phyloP scores from a whole-genome alignment of 306 rosid genomes.

The Canavalia gladiata region DNA sequence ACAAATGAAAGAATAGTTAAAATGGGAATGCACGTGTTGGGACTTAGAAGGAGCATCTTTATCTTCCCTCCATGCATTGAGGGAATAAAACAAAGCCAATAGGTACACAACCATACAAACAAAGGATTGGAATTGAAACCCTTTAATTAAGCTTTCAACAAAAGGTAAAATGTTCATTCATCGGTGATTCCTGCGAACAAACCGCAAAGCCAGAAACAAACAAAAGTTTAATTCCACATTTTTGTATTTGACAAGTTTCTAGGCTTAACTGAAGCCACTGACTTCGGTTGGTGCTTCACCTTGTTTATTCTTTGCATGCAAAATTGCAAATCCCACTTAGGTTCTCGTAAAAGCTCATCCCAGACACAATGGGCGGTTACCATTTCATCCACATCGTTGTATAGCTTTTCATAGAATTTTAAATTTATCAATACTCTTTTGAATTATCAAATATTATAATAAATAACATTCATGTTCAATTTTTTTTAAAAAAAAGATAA shows the following conservation, averaged over 20 bases:
- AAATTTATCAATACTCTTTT: too few relatives aligned
- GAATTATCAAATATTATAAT: too few relatives aligned
- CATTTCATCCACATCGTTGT: neutral
- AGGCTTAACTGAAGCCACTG: slow-evolving; percentile 48
- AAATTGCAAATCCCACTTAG: slow-evolving; percentile 43
- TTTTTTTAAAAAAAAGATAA: too few relatives aligned
- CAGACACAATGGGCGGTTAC: slow-evolving; percentile 17
- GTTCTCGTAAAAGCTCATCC: slow-evolving; percentile 41
- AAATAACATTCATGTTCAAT: too few relatives aligned
- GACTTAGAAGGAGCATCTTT: slow-evolving; percentile 47
- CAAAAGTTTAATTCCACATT: slow-evolving; percentile 37
- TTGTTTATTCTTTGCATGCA: slow-evolving; percentile 39
- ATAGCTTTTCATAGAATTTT: too few relatives aligned
- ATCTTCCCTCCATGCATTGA: slow-evolving; percentile 54
- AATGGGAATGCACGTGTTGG: slow-evolving; percentile 32
- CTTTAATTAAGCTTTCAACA: slow-evolving; percentile 35
- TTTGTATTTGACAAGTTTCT: slow-evolving; percentile 49
- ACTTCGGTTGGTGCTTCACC: slow-evolving; percentile 20
- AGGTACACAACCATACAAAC: slow-evolving; percentile 11
- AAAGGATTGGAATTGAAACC: slow-evolving; percentile 40
- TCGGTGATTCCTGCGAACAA: slow-evolving; percentile 40
- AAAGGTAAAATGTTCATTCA: slow-evolving; percentile 26
- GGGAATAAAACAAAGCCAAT: slow-evolving; percentile 46
- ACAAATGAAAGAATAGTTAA: slow-evolving; percentile 11
- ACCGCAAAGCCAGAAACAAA: slow-evolving; percentile 29